phyloP scores from a whole-genome alignment of 2,329 filamentous ascomycete genomes.

The Fusarium abutilonis region DNA sequence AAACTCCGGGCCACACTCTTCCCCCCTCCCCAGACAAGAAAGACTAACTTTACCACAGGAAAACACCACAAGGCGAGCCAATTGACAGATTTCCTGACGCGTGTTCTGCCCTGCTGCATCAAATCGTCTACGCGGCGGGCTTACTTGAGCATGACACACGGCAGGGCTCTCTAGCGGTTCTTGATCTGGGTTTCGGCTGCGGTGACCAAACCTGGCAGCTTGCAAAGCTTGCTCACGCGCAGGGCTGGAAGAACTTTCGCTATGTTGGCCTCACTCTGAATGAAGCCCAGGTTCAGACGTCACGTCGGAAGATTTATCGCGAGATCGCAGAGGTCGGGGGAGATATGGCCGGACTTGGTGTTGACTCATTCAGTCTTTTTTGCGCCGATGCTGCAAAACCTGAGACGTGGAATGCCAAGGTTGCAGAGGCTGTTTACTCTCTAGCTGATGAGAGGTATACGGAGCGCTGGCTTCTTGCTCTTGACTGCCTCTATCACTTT shows the following conservation, averaged over 20 bases:
- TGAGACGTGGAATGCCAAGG: conserved; percentile 50
- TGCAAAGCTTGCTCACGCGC: conserved; percentile 43
- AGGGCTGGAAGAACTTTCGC: conserved; percentile 46
- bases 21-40: background rate
- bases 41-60: conserved; percentile 41
- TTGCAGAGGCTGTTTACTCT: conserved; percentile 42
- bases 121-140: conserved; percentile 57
- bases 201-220: conserved; percentile 66
- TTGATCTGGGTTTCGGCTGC: conserved; percentile 68
- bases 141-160: conserved; percentile 45
- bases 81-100: conserved; percentile 56
- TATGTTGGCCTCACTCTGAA: conserved; percentile 66
- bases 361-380: conserved; percentile 53
- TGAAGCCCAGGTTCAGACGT: conserved; percentile 54
- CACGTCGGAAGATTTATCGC: conserved; percentile 47
- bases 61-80: conserved; percentile 42
- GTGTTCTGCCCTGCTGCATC: conserved; percentile 58
- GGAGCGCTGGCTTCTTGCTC: conserved; percentile 62
- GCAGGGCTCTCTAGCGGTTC: conserved; percentile 48
- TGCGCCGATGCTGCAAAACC: conserved; percentile 62
- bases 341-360: background rate
- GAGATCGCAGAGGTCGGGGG: conserved; percentile 27
- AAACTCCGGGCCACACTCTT: conserved; percentile 42
- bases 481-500: conserved; percentile 68
- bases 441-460: conserved; percentile 40